Conservation (phyloP, 1,284 basidiomycete genomes). For the Pseudozyma tsukubaensis region DNA sequence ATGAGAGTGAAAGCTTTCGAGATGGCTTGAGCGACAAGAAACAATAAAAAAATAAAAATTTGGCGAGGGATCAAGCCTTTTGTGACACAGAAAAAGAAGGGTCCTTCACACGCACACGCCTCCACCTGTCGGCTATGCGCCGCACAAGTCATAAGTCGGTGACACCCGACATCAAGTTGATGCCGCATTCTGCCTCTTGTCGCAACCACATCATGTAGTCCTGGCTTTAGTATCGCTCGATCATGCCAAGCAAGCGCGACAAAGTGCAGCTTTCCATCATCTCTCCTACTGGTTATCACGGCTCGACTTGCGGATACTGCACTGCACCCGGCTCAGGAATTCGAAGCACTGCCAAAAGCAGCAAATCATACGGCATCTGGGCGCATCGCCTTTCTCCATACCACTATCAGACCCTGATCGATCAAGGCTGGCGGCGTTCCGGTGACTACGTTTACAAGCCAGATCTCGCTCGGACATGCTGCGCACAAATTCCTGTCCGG, state of each 20-base stretch:
- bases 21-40: conserved; percentile 18
- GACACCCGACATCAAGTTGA: conserved; percentile 4
- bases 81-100: conserved; percentile 11
- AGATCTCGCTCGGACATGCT: conserved; percentile 61
- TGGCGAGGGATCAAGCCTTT: neutral
- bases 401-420: conserved; percentile 59
- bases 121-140: no score
- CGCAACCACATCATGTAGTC: conserved; percentile 10
- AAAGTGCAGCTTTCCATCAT: conserved; percentile 38
- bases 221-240: neutral
- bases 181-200: neutral
- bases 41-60: conserved; percentile 10
- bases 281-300: conserved; percentile 70
- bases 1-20: neutral
- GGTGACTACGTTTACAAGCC: conserved; percentile 65
- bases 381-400: conserved; percentile 51
- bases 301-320: conserved; percentile 72
- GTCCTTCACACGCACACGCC: conserved; percentile 5
- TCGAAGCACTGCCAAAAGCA: conserved; percentile 59
- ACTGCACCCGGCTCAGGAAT: conserved; percentile 62
- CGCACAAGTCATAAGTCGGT: conserved; percentile 2
- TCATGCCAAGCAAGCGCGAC: conserved; percentile 15
- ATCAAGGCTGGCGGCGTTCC: conserved; percentile 63
- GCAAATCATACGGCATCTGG: conserved; percentile 70
- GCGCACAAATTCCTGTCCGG: conserved; percentile 61